Percentiles rank a stretch among this genome's conserved stretches.
Conservation (phyloP, 805 yeast genomes). For the Kluyveromyces starmeri region DNA sequence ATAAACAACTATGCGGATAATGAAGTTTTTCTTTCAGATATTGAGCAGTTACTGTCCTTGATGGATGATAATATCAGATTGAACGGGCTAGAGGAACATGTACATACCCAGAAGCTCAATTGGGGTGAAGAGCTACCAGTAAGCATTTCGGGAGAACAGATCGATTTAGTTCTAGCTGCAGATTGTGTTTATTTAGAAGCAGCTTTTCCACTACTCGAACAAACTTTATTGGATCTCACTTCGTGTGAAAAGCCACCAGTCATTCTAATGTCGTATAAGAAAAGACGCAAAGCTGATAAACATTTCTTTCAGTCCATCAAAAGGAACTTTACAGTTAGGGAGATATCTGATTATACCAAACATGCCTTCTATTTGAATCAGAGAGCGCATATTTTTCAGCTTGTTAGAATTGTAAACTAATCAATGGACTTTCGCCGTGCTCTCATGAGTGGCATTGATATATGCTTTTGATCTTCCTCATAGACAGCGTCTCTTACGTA, state of each 20-base stretch:
- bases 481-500: too few species aligned
- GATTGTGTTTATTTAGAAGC: conserved; percentile 51
- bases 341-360: conserved; percentile 28
- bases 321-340: conserved; percentile 27
- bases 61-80: conserved; percentile 38
- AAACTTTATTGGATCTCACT: conserved; percentile 39
- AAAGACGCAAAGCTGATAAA: conserved; percentile 39
- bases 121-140: conserved; percentile 31
- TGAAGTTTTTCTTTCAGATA: conserved; percentile 41
- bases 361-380: conserved; percentile 32
- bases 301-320: conserved; percentile 27
- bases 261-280: conserved; percentile 44
- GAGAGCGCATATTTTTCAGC: conserved; percentile 34
- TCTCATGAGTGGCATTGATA: too few species aligned
- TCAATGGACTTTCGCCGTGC: too few species aligned
- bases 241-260: conserved; percentile 31
- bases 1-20: conserved; percentile 17
- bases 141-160: conserved; percentile 14
- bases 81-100: conserved; percentile 31
- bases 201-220: conserved; percentile 44
- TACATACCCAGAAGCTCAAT: conserved; percentile 34
- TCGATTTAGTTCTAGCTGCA: conserved; percentile 46
- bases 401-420: conserved; percentile 20
- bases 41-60: conserved; percentile 37
- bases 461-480: too few species aligned